These are phyloP conservation scores for Corymbia citriodora DNA, from an alignment of 441 rosid species.

Conservation along the genomic window DNA sequence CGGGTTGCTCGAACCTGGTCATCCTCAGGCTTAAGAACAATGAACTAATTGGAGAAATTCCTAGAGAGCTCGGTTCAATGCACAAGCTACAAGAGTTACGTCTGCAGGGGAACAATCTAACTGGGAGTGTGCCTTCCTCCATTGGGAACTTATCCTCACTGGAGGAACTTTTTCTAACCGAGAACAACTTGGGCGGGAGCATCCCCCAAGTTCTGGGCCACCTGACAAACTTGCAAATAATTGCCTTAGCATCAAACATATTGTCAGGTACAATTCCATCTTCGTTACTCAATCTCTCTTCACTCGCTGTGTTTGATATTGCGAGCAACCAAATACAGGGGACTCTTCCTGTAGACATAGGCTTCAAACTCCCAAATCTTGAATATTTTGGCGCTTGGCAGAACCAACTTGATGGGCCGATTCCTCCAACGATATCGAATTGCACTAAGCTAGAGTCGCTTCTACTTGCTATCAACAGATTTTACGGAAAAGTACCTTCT, in stretches of 20 bases:
- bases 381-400: accelerated
- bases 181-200: too few species aligned
- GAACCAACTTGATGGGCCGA: not conserved
- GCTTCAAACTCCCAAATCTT: not conserved
- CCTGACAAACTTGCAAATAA: not conserved
- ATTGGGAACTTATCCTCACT: not conserved
- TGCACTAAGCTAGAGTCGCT: not conserved
- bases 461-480: not conserved
- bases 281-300: not conserved
- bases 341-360: not conserved
- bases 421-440: not conserved
- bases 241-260: not conserved
- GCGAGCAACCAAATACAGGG: accelerated
- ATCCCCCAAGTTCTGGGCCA: too few species aligned
- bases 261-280: not conserved
- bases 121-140: not conserved
- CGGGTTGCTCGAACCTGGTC: not conserved
- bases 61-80: not conserved
- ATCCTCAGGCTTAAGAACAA: not conserved
- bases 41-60: too few species aligned
- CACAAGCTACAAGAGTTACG: not conserved
- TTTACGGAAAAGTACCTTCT: not conserved
- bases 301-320: accelerated
- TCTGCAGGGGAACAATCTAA: not conserved
- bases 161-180: accelerated